A percentile compares a stretch with the other conserved stretches of the same genome.
Evolutionary conservation across 768 basidiomycete species (phyloP).

Genomic region (Lepiota venenata): DNA sequence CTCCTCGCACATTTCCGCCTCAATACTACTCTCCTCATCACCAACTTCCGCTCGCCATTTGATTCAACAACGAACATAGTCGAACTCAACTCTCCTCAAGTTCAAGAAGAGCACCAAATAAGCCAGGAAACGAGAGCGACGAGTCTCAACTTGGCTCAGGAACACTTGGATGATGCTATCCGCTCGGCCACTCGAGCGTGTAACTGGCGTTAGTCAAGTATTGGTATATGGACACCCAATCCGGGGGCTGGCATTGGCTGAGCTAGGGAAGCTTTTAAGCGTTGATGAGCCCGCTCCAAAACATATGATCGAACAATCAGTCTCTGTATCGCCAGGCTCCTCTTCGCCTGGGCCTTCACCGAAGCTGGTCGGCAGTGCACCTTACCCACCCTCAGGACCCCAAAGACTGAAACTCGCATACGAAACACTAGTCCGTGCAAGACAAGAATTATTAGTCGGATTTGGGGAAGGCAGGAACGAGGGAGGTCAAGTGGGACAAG

Average conservation of each 20-base stretch:
- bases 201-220: slow-evolving; percentile 49
- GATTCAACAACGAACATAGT: slow-evolving; percentile 10
- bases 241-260: slow-evolving; percentile 69
- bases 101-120: slow-evolving; percentile 13
- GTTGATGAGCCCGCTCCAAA: slow-evolving; percentile 68
- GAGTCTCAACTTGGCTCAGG: slow-evolving; percentile 33
- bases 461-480: slow-evolving; percentile 63
- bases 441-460: slow-evolving; percentile 59
- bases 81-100: slow-evolving; percentile 23
- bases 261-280: slow-evolving; percentile 77
- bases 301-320: not conserved
- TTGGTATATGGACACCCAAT: slow-evolving; percentile 72
- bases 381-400: slow-evolving; percentile 68
- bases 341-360: not conserved
- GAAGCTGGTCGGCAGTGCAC: slow-evolving; percentile 10
- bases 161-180: slow-evolving; percentile 60
- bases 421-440: slow-evolving; percentile 60
- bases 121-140: not conserved
- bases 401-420: slow-evolving; percentile 60
- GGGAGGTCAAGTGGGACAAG: slow-evolving; percentile 68
- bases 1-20: slow-evolving; percentile 73
- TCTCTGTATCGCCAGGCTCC: not conserved
- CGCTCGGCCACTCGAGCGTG: slow-evolving; percentile 50
- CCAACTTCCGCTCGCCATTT: slow-evolving; percentile 34
- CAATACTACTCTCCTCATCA: slow-evolving; percentile 63